Evolutionary conservation across 179 eudicot species (phyloP), one percentile per base, ranked within the genome.

Genomic region (Carnegiea gigantea): DNA sequence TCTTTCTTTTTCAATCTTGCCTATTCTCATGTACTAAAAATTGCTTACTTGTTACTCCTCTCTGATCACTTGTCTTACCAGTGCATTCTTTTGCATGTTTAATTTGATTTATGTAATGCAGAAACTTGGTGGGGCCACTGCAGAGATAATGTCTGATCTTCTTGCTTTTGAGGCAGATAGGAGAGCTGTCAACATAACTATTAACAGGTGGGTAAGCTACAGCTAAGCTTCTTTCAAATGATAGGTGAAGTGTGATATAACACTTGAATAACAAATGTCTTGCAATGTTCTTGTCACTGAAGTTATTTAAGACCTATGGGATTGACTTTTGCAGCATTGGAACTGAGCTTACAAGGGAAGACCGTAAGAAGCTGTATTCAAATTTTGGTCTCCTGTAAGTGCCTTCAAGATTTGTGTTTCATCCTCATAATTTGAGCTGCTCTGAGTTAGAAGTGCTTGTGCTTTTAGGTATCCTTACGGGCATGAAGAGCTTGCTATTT

Each of bases 81-180:
- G 46, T 57, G 43, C 71, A 51, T 48, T 70, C 53, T 70, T 54
- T 24, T 77, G 8, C 23, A 43, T 54, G 12, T 77, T 77, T 86
- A 68, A 82, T 87, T 33, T 80, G 33, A 78, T 44, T 80, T 80
- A 26, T 43, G 38, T 59, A 28, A 23, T 77, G 68, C 86, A 96
- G 99, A 94, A 92, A 91, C 93, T 96, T 78, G 99, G 99, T 70
- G 99, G 99, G 48, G 99, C 99, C 44, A 96, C 99, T 76, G 94
- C 93, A 78, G 99, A 93, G 83, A 96, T 96, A 78, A 96, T 96
- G 99, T 92, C 96, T 83, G 99, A 96, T 85, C 96, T 96, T 75
- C 97, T 96, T 70, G 82, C 99, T 73, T 96, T 96, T 85, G 99
- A 96, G 89, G 99, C 99, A 71, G 99, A 96, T 83, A 89, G 98